A percentile compares a stretch with the other conserved stretches of the same genome.
Evolutionary conservation across 495 filamentous ascomycete species (phyloP).

Genomic region (Podospora australis): DNA sequence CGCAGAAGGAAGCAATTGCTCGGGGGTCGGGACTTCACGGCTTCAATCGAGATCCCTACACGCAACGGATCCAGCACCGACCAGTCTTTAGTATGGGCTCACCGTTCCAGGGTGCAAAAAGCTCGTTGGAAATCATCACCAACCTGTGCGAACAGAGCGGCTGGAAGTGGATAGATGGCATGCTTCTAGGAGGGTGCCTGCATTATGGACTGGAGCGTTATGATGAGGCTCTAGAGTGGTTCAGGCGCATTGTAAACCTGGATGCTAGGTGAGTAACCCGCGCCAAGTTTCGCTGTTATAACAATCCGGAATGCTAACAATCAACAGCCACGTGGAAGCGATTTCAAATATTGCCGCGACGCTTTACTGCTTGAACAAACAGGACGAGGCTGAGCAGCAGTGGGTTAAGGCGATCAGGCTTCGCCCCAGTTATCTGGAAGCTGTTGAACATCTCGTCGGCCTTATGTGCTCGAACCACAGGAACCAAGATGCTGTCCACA

Average conservation of each 20-base stretch:
- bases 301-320: conserved; percentile 25
- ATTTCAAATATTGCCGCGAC: conserved; percentile 91
- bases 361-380: conserved; percentile 71
- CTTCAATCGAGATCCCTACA: conserved; percentile 11
- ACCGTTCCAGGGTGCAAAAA: conserved; percentile 48
- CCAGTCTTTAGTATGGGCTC: conserved; percentile 18
- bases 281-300: too few species aligned
- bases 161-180: conserved; percentile 94
- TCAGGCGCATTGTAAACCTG: conserved; percentile 72
- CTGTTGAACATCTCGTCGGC: conserved; percentile 90
- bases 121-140: conserved; percentile 72
- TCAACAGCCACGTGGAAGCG: conserved; percentile 78
- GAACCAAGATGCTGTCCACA: conserved; percentile 76
- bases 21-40: conserved; percentile 10
- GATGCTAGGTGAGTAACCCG: conserved; percentile 60
- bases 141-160: conserved; percentile 77
- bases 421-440: conserved; percentile 89
- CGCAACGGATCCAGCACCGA: conserved; percentile 12
- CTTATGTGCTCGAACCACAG: conserved; percentile 77
- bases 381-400: conserved; percentile 76
- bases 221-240: conserved; percentile 81
- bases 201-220: conserved; percentile 90
- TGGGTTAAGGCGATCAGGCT: conserved; percentile 80
- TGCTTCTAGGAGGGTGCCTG: conserved; percentile 86
- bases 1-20: conserved; percentile 17